Base-by-base conservation (phyloP, 2,329 filamentous ascomycete genomes). In the Nigrograna mackinnonii region DNA sequence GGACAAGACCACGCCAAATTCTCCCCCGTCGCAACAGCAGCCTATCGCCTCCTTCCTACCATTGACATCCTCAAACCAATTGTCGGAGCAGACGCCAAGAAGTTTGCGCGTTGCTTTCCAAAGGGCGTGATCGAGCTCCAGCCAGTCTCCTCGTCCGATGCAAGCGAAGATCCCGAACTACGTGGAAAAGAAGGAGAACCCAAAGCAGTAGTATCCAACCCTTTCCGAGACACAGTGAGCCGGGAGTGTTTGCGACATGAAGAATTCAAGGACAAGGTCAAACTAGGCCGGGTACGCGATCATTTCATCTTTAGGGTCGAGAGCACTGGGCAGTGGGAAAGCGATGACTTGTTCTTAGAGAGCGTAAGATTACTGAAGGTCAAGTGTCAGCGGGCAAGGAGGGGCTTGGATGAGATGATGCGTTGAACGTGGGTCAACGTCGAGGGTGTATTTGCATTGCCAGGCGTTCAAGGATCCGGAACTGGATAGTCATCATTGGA, bases 241-340 rank as follows among this genome's bases (percentile, higher is more conserved):
- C 83, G 94, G 54, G 95, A 99, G 73, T 94, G 87, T 62, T 72
- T 99, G 63, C 84, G 94, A 37, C 92, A 99, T 66, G 79, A 85
- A 19, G 94, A 97, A 72, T 97, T 99, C 73, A 83, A 94, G 71
- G 89, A 85, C 65, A 99, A 96, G 77, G 94, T 99, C 51, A 91
- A 91, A 77, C 82, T 99, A 22, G 94, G 94, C 32, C 80, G 95
- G 41, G 77, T 91, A 58, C 79, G 91, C 52, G 94, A 99, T 68
- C 95, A 99, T 74, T 99, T 99, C 70, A 97, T 99, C 70, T 99
- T 94, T 78, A 87, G 84, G 41, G 80, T 99, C 24, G 94, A 99
- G 77, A 96, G 91, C 75, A 86, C 90, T 0, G 95, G 94, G 5
- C 94, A 99, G 73, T 95, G 90, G 77, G 86, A 94, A 45, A 96